These are phyloP conservation scores for Lumnitzera racemosa DNA, from an alignment of 345 rosid genomes.

Conservation along the genomic window DNA sequence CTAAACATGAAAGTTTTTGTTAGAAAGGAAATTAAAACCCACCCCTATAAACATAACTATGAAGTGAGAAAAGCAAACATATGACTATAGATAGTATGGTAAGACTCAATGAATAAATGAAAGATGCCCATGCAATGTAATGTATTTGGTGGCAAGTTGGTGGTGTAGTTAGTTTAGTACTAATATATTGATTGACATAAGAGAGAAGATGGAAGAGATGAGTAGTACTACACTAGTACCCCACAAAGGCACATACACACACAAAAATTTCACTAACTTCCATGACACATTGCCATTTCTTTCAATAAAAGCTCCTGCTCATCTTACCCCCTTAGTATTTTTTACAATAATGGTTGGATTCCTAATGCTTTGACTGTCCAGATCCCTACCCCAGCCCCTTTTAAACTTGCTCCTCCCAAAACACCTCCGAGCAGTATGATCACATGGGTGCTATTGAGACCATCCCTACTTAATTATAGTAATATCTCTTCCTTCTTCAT, in stretches of 20 bases:
- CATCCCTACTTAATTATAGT: not conserved
- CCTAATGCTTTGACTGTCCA: constrained; percentile 39
- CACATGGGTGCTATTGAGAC: constrained; percentile 13
- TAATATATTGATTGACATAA: no score
- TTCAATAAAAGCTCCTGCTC: constrained; percentile 18
- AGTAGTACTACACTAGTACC: no score
- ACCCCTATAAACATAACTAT: not conserved
- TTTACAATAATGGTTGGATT: constrained; percentile 17
- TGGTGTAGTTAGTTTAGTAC: no score
- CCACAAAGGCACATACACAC: not conserved
- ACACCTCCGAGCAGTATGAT: constrained; percentile 29
- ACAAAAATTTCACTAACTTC: constrained; percentile 11
- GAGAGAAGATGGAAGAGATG: no score
- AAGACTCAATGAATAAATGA: not conserved
- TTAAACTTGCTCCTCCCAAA: constrained; percentile 2
- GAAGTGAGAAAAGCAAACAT: not conserved
- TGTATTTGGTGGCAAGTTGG: no score
- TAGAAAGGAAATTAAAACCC: constrained; percentile 4
- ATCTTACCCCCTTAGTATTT: constrained; percentile 18
- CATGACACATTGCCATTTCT: constrained; percentile 19
- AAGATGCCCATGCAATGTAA: no score
- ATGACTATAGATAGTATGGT: constrained; percentile 15
- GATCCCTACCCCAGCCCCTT: not conserved
- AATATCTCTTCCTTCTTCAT: not conserved
- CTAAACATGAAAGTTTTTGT: constrained; percentile 2